phyloP scores from a whole-genome alignment of 2,329 filamentous ascomycete species.

The Tolypocladium cylindrosporum region DNA sequence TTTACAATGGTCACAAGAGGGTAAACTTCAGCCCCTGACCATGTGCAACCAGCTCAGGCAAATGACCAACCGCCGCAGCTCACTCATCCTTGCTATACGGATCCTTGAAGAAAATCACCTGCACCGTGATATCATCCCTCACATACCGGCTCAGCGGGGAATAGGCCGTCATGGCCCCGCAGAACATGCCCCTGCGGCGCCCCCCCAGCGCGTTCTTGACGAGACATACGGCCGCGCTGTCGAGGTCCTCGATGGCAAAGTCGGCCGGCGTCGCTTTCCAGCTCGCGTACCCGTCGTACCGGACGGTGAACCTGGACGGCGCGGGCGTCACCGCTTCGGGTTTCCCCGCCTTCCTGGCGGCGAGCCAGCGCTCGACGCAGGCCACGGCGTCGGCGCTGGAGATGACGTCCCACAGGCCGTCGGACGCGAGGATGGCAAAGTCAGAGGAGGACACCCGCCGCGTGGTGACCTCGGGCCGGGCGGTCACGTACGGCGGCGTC shows the following conservation, averaged over 20 bases:
- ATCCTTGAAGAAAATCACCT: constrained; percentile 58
- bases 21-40: too few species aligned
- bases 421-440: constrained; percentile 57
- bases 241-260: constrained; percentile 63
- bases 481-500: constrained; percentile 59
- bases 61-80: not conserved
- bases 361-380: constrained; percentile 45
- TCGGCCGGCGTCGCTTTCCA: constrained; percentile 31
- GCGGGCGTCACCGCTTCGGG: constrained; percentile 12
- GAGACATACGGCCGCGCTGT: constrained; percentile 72
- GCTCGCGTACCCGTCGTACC: constrained; percentile 12
- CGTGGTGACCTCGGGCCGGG: constrained; percentile 53
- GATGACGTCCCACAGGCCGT: constrained; percentile 57
- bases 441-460: constrained; percentile 35
- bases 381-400: constrained; percentile 46
- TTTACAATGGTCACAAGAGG: too few species aligned
- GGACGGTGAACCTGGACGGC: constrained; percentile 1
- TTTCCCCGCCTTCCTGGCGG: constrained; percentile 13
- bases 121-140: constrained; percentile 73
- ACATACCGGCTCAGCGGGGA: constrained; percentile 55
- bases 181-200: constrained; percentile 61
- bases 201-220: constrained; percentile 74
- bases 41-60: too few species aligned
- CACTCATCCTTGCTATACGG: not conserved
- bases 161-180: constrained; percentile 60